Evolutionary conservation across 2,329 filamentous ascomycete species (phyloP).

Genomic region (Aspergillus chevalieri): DNA sequence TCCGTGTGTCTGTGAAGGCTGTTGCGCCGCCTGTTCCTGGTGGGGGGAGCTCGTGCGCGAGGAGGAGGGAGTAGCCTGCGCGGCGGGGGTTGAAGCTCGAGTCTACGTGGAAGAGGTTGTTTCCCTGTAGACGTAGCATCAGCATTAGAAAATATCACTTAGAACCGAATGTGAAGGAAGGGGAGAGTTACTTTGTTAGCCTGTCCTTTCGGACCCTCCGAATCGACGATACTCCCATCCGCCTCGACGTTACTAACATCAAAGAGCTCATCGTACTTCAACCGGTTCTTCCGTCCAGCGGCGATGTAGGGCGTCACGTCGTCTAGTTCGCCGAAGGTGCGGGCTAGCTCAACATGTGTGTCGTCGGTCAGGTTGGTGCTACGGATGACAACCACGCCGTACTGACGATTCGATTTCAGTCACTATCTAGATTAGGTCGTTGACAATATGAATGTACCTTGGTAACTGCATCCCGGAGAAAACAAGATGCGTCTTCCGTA

Average conservation of each 20-base stretch:
- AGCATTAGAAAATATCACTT: constrained; percentile 21
- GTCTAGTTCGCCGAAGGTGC: constrained; percentile 52
- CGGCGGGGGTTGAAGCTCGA: constrained; percentile 52
- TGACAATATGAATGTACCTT: background rate
- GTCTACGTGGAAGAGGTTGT: constrained; percentile 51
- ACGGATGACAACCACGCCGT: constrained; percentile 50
- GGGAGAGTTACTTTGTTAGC: constrained; percentile 7
- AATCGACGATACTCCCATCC: constrained; percentile 30
- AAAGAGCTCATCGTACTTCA: constrained; percentile 49
- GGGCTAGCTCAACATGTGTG: constrained; percentile 47
- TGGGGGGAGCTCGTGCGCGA: constrained; percentile 47
- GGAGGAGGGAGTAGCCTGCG: constrained; percentile 48
- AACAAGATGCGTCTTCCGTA: background rate
- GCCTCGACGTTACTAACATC: constrained; percentile 53
- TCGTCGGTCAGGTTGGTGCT: constrained; percentile 48
- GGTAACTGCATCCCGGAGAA: background rate
- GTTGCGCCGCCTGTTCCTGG: constrained; percentile 45
- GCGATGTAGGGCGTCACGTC: constrained; percentile 47
- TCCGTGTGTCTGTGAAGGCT: constrained; percentile 49
- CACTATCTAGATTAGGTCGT: background rate
- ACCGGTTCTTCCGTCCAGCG: constrained; percentile 43
- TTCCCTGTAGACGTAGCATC: constrained; percentile 26
- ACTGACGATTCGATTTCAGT: constrained; percentile 26
- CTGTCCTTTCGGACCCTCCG: constrained; percentile 2
- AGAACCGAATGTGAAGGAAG: too few relatives aligned